Base-by-base conservation (phyloP, 352 stramenopile species). In the Phytophthora brassicae region DNA sequence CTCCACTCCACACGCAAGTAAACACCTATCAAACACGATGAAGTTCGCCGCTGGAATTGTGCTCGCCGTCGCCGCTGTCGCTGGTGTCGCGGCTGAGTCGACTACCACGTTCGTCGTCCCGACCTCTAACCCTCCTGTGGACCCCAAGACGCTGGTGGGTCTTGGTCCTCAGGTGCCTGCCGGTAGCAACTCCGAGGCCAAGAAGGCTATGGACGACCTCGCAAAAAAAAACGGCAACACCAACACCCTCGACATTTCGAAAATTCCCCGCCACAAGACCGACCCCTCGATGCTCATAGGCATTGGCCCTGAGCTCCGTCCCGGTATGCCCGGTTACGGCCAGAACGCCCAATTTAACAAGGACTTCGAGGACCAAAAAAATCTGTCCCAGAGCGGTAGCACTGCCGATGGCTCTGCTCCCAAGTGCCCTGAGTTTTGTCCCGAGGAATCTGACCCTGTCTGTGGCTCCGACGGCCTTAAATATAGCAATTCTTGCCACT, bases 401-500 rank as follows among this genome's bases (percentile, higher is more conserved):
- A n/a, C n/a, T n/a, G n/a, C n/a, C n/a, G n/a, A n/a, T n/a, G n/a
- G n/a, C 23, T 6, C 7, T n/a, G 36, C 24, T 14, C 28, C 48
- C 5, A 66, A 56, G 8, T 77, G 69, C 35, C 33, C 70, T 41
- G 29, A 74, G 14, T 46, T 45, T 19, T 78, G 70, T 62, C 51
- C 63, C 26, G 59, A 79, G 3, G 64, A 61, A 16, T 77, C 72
- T 39, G 17, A 59, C 1, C 68, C 71, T 17, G 64, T 72, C 14
- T 75, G 67, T 22, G 63, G 69, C 14, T 64, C 68, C 14, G 57
- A 79, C 20, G 66, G 70, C n/a, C 46, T 65, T 17, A 76, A 50
- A 7, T 79, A 81, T 55, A 24, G 43, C 24, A 79, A 74, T 52
- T 60, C 43, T 45, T 81, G 73, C 42, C 60, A 66, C 47, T 45